Base-by-base conservation (phyloP, 345 rosid genomes). In the Eucalyptus coolabah region DNA sequence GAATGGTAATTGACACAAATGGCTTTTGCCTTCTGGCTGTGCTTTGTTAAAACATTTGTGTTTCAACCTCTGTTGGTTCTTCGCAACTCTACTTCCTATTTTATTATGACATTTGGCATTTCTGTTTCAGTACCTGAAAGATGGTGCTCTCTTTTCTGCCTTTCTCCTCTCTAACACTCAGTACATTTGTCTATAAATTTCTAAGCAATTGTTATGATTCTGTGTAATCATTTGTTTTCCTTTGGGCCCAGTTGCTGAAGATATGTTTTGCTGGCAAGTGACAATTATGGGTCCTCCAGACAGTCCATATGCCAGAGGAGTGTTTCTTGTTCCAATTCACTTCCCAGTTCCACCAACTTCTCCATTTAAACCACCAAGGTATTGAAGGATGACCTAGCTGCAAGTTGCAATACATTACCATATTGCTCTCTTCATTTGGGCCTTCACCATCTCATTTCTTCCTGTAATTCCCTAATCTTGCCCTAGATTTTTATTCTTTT, bases 281-380 rank as follows among this genome's bases (percentile, higher is more conserved):
- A 94, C 95, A 49, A 94, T 94, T 60, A 94, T 92, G 96, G 96
- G 96, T 49, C 50, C 50, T 49, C 50, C 16, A 49, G 50, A 49
- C 50, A 4, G 50, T 49, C 50, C 50, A 49, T 94, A 92, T 45
- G 91, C 95, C 1, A 94, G 96, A 8, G 95, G 93, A 28, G 96
- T 92, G 72, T 94, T 93, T 89, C 94, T 93, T 88, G 94, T 94
- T 11, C 93, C 96, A 34, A 93, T 94, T 87, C 95, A 93, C 89
- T 63, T 30, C 69, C 34, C 34, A 30, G 7, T 94, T 89, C 96
- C 93, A 91, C 94, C 94, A 16, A 94, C 91, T 91, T 93, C 93
- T 89, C 96, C 95, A 5, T 94, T 94, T 91, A 93, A 94, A 81
- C 96, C 93, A 63, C 96, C 96, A 93, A 93, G 95, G 96, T 92